Evolutionary conservation across 164 flowering plant genomes (phyloP), one percentile per base, ranked within the genome.

Genomic region (Santalum album): DNA sequence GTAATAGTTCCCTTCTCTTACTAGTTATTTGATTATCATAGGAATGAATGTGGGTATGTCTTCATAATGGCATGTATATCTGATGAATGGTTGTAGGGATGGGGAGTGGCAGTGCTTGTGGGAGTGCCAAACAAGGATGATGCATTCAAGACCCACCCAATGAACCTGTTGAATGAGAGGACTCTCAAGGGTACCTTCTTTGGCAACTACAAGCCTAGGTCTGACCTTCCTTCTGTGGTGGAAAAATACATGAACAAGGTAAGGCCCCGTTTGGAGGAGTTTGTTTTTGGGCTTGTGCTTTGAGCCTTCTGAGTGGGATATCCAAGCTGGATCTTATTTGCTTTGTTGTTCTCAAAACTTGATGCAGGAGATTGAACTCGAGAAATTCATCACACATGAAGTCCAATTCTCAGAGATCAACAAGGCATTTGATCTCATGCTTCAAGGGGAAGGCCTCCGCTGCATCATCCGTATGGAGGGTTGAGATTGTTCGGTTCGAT

Each of bases 191-290:
- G 86, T 14, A 83, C 90, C 23, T 81, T 81, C 68, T 86, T 79
- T 35, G 88, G 88, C 1, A 83, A 81, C 68, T 80, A 74, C 69
- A 86, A 78, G 58, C 83, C 88, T 0, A 71, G 75, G 11, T 29
- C 85, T 2, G 90, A 82, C 58, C 65, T 86, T 60, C 86, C 95
- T 12, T 52, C 66, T 0, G 81, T 82, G 1, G 90, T 86, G 2
- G 88, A 86, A 18, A 71, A 68, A 49, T 82, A 80, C 74, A 76
- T 86, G 90, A 84, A 71, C 56, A 86, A 86, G 81, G 89, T 85
- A 56, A 29, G 10, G n/a, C n/a, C n/a, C n/a, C n/a, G n/a, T 29
- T 3, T 3, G 9, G 34, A 29, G 4, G 6, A 29, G 4, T 29
- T 29, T 29, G 34, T 3, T 9, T 3, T 9, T 29, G 34, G 34